Base-by-base conservation (phyloP, 306 rosid genomes). In the Spatholobus suberectus region DNA sequence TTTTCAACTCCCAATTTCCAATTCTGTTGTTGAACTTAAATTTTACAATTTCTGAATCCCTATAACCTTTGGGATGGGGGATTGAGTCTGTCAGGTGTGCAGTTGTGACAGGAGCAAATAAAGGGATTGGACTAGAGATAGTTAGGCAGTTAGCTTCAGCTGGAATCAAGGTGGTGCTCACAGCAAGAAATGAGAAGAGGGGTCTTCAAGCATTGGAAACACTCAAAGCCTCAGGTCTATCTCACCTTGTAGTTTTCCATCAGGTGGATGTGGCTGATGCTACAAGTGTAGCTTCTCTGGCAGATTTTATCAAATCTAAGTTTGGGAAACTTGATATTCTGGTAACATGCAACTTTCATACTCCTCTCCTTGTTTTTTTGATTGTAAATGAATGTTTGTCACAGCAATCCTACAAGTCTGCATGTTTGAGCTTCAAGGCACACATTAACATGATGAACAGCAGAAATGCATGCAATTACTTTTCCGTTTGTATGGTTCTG, bases 321-420 rank as follows among this genome's bases (percentile, higher is more conserved):
- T 87, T 87, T 46, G 85, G 89, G 6, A 83, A 87, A 70, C 87
- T 87, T 80, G 89, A 87, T 66, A 80, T 87, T 55, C 74, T 87
- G 89, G 89, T 86, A 82, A 78, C 68, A 15, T 63, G 2, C 4
- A n/a, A 26, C 23, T 72, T 13, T 67, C 18, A 24, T 35, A 17
- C 18, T 21, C 8, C 27, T 44, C 4, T 44, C n/a, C 1, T 35
- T 23, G 0, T 7, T 54, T 15, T 18, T 1, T 52, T 51, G 8
- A 41, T 26, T 49, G 10, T 78, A 65, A 65, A 29, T 47, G 27
- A 20, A 47, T 21, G 23, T 46, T 43, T 26, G 58, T 15, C 14
- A 29, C 12, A 10, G 2, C 7, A 24, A 12, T 63, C 5, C n/a
- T 54, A 6, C 1, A 24, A 76, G 18, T 52, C 5, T 23, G 26